phyloP scores from a whole-genome alignment of 768 basidiomycete genomes.

The Rhodotorula kratochvilovae region DNA sequence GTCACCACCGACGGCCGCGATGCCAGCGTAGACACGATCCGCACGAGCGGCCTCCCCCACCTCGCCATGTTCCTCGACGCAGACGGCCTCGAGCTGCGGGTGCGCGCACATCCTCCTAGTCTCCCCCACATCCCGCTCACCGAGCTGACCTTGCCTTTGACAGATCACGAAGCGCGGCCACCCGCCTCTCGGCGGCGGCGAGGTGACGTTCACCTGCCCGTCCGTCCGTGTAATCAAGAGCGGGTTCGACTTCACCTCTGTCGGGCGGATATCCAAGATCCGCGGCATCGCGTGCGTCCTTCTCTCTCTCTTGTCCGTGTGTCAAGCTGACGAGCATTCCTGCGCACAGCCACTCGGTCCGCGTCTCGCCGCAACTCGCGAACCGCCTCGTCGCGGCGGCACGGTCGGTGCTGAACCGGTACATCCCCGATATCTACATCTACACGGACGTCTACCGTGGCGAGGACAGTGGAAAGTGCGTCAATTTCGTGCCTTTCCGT shows the following conservation, averaged over 20 bases:
- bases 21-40: slow-evolving; percentile 59
- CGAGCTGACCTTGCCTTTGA: not conserved
- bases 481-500: not conserved
- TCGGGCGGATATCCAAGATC: slow-evolving; percentile 88
- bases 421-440: slow-evolving; percentile 95
- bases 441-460: slow-evolving; percentile 99
- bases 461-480: slow-evolving; percentile 92
- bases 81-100: slow-evolving; percentile 82
- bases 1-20: slow-evolving; percentile 90
- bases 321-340: slow-evolving; percentile 1
- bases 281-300: slow-evolving; percentile 82
- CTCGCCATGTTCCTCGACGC: slow-evolving; percentile 63
- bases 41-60: slow-evolving; percentile 38
- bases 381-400: slow-evolving; percentile 95
- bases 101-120: slow-evolving; percentile 46
- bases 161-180: slow-evolving; percentile 94
- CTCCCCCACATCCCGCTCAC: not conserved
- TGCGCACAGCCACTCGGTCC: slow-evolving; percentile 73
- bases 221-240: slow-evolving; percentile 86
- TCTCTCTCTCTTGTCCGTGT: not conserved
- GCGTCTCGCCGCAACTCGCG: slow-evolving; percentile 94
- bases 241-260: slow-evolving; percentile 75
- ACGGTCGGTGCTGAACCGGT: slow-evolving; percentile 86
- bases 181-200: slow-evolving; percentile 84
- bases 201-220: slow-evolving; percentile 88